A percentile compares a stretch with the other conserved stretches of the same genome.
Conservation (phyloP, 164 flowering plant genomes). For the Magnolia sinica region DNA sequence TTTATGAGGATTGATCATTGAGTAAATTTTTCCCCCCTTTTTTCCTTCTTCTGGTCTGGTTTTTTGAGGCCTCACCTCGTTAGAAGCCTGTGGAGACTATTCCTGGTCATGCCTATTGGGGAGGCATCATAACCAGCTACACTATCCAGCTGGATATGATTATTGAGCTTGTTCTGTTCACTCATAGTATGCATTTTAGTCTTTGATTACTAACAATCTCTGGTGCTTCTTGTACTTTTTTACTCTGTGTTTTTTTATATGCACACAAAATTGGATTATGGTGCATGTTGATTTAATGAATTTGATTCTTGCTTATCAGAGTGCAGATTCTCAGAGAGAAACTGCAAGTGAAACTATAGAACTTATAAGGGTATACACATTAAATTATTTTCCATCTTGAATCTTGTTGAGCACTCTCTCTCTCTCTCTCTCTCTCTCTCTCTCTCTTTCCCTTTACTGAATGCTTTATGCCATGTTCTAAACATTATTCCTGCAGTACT, state of each 20-base stretch:
- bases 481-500: constrained; percentile 52
- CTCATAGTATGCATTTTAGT: too few species aligned
- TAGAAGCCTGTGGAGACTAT: background rate
- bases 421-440: background rate
- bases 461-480: constrained; percentile 6
- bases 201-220: too few species aligned
- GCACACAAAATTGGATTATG: background rate
- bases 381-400: background rate
- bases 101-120: background rate
- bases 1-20: too few species aligned
- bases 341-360: constrained; percentile 99
- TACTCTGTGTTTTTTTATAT: too few species aligned
- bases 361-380: constrained; percentile 72
- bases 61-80: too few species aligned
- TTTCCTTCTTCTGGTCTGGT: too few species aligned
- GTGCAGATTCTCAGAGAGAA: constrained; percentile 98
- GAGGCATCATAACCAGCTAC: too few species aligned
- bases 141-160: too few species aligned
- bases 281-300: constrained; percentile 5
- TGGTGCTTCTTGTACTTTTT: too few species aligned
- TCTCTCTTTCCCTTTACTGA: background rate
- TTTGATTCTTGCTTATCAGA: constrained; percentile 49
- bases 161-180: too few species aligned
- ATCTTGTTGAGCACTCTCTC: background rate
- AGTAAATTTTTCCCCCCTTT: too few species aligned